Evolutionary conservation across 2,329 filamentous ascomycete genomes (phyloP).

Genomic region (Sordariomycetes sp.): DNA sequence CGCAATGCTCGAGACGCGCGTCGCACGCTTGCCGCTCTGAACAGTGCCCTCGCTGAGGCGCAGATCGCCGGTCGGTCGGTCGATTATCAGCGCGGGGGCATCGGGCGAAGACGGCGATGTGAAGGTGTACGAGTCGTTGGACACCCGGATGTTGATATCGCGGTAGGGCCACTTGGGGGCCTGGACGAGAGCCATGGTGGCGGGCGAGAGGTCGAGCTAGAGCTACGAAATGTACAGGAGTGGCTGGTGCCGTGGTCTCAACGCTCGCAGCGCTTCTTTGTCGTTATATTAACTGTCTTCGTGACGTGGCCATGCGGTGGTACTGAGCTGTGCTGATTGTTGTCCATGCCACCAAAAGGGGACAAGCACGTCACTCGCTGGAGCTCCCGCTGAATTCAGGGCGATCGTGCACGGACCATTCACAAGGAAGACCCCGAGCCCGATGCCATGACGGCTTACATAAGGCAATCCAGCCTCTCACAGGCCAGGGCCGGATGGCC

Average conservation of each 20-base stretch:
- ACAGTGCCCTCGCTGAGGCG: slow-evolving; percentile 73
- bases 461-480: too few species aligned
- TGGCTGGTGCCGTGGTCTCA: background rate
- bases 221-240: background rate
- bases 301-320: background rate
- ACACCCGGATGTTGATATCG: slow-evolving; percentile 94
- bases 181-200: slow-evolving; percentile 26
- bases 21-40: slow-evolving; percentile 61
- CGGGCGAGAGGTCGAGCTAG: background rate
- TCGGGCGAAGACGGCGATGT: slow-evolving; percentile 89
- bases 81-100: slow-evolving; percentile 78
- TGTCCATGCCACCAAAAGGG: too few species aligned
- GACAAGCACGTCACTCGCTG: too few species aligned
- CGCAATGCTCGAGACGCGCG: slow-evolving; percentile 79
- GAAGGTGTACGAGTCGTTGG: slow-evolving; percentile 89
- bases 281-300: background rate
- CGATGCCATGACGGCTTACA: too few species aligned
- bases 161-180: slow-evolving; percentile 59
- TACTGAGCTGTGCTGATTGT: background rate
- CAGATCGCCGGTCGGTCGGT: slow-evolving; percentile 85
- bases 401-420: too few species aligned
- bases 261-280: background rate
- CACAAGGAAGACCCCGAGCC: too few species aligned
- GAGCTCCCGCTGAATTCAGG: too few species aligned
- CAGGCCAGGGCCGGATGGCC: slow-evolving; percentile 1